phyloP scores from a whole-genome alignment of 352 stramenopile genomes.

The Globisporangium rhizosaccharum region DNA sequence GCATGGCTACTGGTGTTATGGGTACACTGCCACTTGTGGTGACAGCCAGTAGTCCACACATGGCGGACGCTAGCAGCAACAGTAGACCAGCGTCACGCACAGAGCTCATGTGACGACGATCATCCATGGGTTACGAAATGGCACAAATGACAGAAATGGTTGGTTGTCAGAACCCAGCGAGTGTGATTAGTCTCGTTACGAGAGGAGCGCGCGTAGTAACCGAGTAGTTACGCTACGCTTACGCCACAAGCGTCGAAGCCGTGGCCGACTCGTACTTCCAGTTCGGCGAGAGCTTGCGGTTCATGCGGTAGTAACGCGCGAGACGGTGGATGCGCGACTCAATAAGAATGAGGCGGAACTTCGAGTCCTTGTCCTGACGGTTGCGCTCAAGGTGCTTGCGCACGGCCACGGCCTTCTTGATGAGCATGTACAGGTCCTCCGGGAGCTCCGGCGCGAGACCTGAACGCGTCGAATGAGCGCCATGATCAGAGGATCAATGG shows the following conservation, averaged over 20 bases:
- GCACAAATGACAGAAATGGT: not conserved
- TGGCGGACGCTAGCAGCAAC: no score
- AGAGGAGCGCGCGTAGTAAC: constrained; percentile 5
- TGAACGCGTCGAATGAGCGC: constrained; percentile 15
- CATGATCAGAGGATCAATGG: not conserved
- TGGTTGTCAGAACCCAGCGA: constrained; percentile 11
- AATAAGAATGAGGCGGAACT: constrained; percentile 99
- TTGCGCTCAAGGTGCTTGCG: constrained; percentile 99
- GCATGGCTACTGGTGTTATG: no score
- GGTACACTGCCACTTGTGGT: no score
- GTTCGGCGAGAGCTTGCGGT: constrained; percentile 98
- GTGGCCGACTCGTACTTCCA: constrained; percentile 99
- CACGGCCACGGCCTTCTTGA: constrained; percentile 99
- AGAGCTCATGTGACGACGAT: no score
- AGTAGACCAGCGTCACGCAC: no score
- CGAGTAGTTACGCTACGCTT: constrained; percentile 47
- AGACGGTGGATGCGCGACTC: constrained; percentile 99
- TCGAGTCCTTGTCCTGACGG: constrained; percentile 99
- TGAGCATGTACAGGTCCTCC: constrained; percentile 99
- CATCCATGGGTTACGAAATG: no score
- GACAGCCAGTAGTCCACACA: no score
- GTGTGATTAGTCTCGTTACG: not conserved
- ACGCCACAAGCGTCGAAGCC: constrained; percentile 98
- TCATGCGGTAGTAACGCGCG: constrained; percentile 99
- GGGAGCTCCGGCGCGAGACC: constrained; percentile 98